Evolutionary conservation across 345 rosid species (phyloP).

Genomic region (Arabidopsis thaliana): TAIR10.1 NC_003070.9:20666001-20666500

Average conservation of each 20-base stretch:
- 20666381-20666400: constrained; percentile 32
- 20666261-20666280: constrained; percentile 39
- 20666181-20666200: neutral
- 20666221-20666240: constrained; percentile 36
- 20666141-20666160: constrained; percentile 30
- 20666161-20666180: constrained; percentile 28
- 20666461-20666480: constrained; percentile 43
- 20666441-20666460: constrained; percentile 30
- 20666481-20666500: constrained; percentile 22
- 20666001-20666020: constrained; percentile 29
- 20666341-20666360: constrained; percentile 39
- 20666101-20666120: constrained; percentile 31
- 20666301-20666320: constrained; percentile 39
- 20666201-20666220: neutral
- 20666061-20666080: neutral
- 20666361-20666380: constrained; percentile 39
- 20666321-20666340: constrained; percentile 41
- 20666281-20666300: constrained; percentile 31
- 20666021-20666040: constrained; percentile 7
- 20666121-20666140: constrained; percentile 16
- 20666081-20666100: constrained; percentile 34
- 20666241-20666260: constrained; percentile 40
- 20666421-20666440: constrained; percentile 35
- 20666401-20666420: constrained; percentile 41
- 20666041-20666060: constrained; percentile 34